Evolutionary conservation across 164 flowering plant genomes (phyloP).

Genomic region (Tetrastigma voinierianum): DNA sequence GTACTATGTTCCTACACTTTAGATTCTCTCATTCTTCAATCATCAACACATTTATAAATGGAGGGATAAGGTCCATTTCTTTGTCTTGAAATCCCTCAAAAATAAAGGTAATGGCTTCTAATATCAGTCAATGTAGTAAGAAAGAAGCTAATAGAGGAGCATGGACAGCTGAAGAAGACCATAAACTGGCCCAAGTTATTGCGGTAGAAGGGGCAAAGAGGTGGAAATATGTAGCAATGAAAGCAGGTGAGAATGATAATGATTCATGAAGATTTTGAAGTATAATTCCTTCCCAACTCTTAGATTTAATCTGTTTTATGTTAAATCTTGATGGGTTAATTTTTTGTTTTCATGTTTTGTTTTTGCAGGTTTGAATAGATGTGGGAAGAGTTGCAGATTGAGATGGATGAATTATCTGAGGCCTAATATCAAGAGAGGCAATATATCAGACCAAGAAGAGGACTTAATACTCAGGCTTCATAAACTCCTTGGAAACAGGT

Average conservation of each 20-base stretch:
- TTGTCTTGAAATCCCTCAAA: neutral
- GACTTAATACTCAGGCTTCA: slow-evolving; percentile 44
- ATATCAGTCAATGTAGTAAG: slow-evolving; percentile 9
- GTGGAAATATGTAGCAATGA: slow-evolving; percentile 30
- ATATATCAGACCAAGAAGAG: slow-evolving; percentile 35
- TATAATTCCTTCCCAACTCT: neutral
- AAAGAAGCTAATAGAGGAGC: slow-evolving; percentile 27
- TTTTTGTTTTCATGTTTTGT: too few relatives aligned
- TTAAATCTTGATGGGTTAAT: neutral
- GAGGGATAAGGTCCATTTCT: neutral
- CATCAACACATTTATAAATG: neutral
- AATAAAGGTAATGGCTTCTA: slow-evolving; percentile 10
- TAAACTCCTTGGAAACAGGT: slow-evolving; percentile 41
- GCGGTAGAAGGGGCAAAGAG: slow-evolving; percentile 29
- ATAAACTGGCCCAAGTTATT: slow-evolving; percentile 26
- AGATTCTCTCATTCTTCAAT: slow-evolving; percentile 2
- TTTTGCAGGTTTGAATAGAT: slow-evolving; percentile 31
- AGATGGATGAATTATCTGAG: slow-evolving; percentile 45
- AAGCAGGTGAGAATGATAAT: too few relatives aligned
- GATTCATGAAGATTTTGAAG: too few relatives aligned
- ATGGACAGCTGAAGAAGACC: slow-evolving; percentile 41
- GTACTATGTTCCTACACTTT: neutral
- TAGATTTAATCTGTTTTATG: too few relatives aligned
- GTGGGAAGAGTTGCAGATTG: slow-evolving; percentile 46
- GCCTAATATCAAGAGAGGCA: slow-evolving; percentile 40